phyloP scores from a whole-genome alignment of 139 green algal species.

The Picochlorum sp. region DNA sequence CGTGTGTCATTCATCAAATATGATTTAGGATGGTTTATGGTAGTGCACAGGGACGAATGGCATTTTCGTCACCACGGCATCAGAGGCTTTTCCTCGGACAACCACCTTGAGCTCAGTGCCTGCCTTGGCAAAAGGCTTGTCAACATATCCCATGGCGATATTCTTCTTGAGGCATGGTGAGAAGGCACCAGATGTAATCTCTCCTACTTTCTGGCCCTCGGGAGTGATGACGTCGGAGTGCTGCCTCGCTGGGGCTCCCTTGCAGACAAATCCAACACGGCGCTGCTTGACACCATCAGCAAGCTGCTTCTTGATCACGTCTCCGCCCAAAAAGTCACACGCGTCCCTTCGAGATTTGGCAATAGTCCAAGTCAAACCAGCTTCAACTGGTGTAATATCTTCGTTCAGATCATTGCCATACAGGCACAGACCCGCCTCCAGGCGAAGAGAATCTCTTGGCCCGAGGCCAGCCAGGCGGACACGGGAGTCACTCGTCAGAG shows the following conservation, averaged over 20 bases:
- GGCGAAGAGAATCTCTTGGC: conserved; percentile 83
- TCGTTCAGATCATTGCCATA: conserved; percentile 98
- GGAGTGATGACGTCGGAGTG: conserved; percentile 59
- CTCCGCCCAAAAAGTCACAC: conserved; percentile 89
- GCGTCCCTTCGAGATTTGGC: conserved; percentile 77
- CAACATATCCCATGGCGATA: conserved; percentile 97
- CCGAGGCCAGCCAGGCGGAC: conserved; percentile 82
- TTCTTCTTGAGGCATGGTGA: conserved; percentile 94
- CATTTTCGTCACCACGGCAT: conserved; percentile 92
- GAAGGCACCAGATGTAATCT: conserved; percentile 90
- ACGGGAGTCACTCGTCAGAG: conserved; percentile 48
- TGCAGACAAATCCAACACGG: conserved; percentile 86
- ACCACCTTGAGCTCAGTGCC: conserved; percentile 89
- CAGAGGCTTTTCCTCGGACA: conserved; percentile 81
- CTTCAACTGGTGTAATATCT: conserved; percentile 89
- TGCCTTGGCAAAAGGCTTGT: conserved; percentile 81
- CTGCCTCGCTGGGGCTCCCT: conserved; percentile 76
- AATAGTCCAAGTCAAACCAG: conserved; percentile 94
- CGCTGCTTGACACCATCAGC: conserved; percentile 68
- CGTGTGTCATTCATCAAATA: not conserved
- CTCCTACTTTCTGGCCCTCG: conserved; percentile 66
- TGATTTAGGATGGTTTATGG: conserved; percentile 25
- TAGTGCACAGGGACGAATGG: conserved; percentile 94
- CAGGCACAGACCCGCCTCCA: conserved; percentile 96
- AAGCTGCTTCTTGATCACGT: conserved; percentile 92